These are phyloP conservation scores for Malus domestica DNA, from an alignment of 306 rosid species.

Conservation along the genomic window ASM211411v1 NC_041789.1:17362001-17362500, in stretches of 20 bases:
- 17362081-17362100: slow-evolving; percentile 19
- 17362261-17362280: slow-evolving; percentile 46
- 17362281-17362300: slow-evolving; percentile 21
- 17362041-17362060: background rate
- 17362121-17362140: slow-evolving; percentile 2
- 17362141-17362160: slow-evolving; percentile 18
- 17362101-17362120: background rate
- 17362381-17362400: slow-evolving; percentile 36
- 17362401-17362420: slow-evolving; percentile 33
- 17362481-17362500: background rate
- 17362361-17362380: slow-evolving; percentile 29
- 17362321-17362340: slow-evolving; percentile 45
- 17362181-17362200: slow-evolving; percentile 27
- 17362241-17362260: slow-evolving; percentile 50
- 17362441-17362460: background rate
- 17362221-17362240: slow-evolving; percentile 37
- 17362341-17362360: slow-evolving; percentile 47
- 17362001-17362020: no score
- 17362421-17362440: slow-evolving; percentile 30
- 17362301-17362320: slow-evolving; percentile 19
- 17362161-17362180: background rate
- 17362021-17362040: no score
- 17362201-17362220: slow-evolving; percentile 42
- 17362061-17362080: background rate
- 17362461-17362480: background rate